phyloP scores from a whole-genome alignment of 2,329 filamentous ascomycete species.

The Pezicula rhizophila region DNA sequence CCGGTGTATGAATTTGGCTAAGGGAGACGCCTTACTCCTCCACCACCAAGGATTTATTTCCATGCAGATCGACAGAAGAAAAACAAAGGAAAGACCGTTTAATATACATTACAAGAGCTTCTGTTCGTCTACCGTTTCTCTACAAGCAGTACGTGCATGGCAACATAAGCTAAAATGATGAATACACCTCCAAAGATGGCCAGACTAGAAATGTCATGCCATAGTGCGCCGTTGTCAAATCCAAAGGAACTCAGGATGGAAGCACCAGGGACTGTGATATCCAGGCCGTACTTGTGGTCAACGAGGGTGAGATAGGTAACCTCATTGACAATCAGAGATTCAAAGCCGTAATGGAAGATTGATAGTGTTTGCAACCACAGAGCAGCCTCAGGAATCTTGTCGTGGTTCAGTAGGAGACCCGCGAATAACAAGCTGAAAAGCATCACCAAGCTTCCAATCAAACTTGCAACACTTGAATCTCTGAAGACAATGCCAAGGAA shows the following conservation, averaged over 20 bases:
- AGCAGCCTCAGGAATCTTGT: conserved; percentile 79
- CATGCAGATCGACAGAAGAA: too few species aligned
- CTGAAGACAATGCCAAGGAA: conserved; percentile 96
- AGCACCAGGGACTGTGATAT: conserved; percentile 92
- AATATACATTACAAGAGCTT: background rate
- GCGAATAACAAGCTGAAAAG: conserved; percentile 93
- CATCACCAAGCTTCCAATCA: conserved; percentile 95
- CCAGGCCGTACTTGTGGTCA: conserved; percentile 91
- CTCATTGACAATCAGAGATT: conserved; percentile 95
- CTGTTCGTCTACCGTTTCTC: conserved; percentile 62
- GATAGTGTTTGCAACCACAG: conserved; percentile 89
- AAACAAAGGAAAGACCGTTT: too few species aligned
- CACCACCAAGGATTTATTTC: too few species aligned
- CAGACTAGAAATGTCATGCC: conserved; percentile 76
- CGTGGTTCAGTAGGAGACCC: conserved; percentile 87
- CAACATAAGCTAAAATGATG: conserved; percentile 78
- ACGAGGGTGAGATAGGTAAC: conserved; percentile 83
- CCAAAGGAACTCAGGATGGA: conserved; percentile 93
- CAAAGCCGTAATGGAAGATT: conserved; percentile 97
- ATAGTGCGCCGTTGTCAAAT: conserved; percentile 81
- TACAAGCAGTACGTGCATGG: conserved; percentile 89
- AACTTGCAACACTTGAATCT: conserved; percentile 82
- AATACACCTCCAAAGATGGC: conserved; percentile 78
- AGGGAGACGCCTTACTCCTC: too few species aligned
- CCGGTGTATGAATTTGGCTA: too few species aligned